These are phyloP conservation scores for Pelargonium australe DNA, from an alignment of 441 rosid genomes.

Conservation along the genomic window DNA sequence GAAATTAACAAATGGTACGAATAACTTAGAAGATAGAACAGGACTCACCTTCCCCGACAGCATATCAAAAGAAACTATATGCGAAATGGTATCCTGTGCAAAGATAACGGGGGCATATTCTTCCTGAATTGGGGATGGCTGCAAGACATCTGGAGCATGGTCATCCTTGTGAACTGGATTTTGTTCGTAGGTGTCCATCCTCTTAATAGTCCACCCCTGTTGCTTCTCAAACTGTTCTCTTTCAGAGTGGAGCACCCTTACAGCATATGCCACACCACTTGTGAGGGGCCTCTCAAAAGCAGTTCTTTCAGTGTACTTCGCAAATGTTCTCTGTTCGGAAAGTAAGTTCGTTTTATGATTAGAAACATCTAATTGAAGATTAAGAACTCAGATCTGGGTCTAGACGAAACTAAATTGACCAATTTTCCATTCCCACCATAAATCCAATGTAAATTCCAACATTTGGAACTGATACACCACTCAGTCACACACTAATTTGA, in stretches of 20 bases:
- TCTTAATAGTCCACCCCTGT: constrained; percentile 75
- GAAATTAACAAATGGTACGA: background rate
- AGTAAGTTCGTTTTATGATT: constrained; percentile 11
- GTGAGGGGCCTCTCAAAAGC: constrained; percentile 96
- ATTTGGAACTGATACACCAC: background rate
- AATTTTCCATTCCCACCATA: background rate
- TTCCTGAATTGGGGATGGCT: constrained; percentile 76
- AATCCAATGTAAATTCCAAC: background rate
- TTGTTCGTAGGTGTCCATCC: constrained; percentile 87
- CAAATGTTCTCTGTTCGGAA: constrained; percentile 64
- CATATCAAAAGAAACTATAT: constrained; percentile 90
- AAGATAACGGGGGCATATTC: constrained; percentile 95
- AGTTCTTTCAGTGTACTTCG: constrained; percentile 88
- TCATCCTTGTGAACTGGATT: constrained; percentile 57
- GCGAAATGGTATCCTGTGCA: constrained; percentile 93
- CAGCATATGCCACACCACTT: constrained; percentile 96
- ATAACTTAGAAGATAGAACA: background rate
- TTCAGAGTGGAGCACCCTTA: constrained; percentile 75
- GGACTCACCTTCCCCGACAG: constrained; percentile 85
- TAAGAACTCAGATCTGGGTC: background rate
- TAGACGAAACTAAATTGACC: background rate
- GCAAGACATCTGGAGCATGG: constrained; percentile 65
- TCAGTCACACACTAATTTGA: no score
- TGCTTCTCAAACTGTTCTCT: constrained; percentile 77
- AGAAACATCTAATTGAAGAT: constrained; percentile 8